Conservation (phyloP, 2,329 filamentous ascomycete genomes). For the Penicillium sp. region DNA sequence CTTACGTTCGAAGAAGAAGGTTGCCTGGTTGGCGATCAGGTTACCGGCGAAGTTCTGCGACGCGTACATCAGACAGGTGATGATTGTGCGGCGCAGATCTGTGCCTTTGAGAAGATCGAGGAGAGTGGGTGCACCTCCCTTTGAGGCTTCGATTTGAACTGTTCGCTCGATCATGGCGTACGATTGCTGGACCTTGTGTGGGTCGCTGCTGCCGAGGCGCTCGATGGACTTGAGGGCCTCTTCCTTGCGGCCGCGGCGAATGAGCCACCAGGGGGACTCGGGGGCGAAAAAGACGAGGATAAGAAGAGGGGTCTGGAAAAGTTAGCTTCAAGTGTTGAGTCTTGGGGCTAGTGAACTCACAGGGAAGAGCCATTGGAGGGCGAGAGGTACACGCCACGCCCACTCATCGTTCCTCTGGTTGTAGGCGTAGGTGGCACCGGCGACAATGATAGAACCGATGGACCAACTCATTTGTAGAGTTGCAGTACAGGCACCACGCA, state of each 20-base stretch:
- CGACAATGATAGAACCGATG: slow-evolving; percentile 32
- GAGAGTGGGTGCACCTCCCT: slow-evolving; percentile 28
- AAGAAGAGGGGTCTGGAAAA: slow-evolving; percentile 28
- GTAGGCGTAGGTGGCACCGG: slow-evolving; percentile 26
- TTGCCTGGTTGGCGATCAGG: slow-evolving; percentile 64
- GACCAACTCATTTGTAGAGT: slow-evolving; percentile 35
- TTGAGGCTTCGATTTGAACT: slow-evolving; percentile 33
- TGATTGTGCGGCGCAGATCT: slow-evolving; percentile 33
- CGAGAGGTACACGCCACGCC: slow-evolving; percentile 30
- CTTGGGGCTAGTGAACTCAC: slow-evolving; percentile 16
- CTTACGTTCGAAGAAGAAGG: slow-evolving; percentile 58
- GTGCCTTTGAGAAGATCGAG: slow-evolving; percentile 37
- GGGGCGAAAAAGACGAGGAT: slow-evolving; percentile 30
- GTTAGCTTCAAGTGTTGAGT: slow-evolving; percentile 2
- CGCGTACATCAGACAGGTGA: slow-evolving; percentile 35
- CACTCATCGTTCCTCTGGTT: slow-evolving; percentile 23
- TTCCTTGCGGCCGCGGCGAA: slow-evolving; percentile 28
- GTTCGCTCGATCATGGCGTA: slow-evolving; percentile 38
- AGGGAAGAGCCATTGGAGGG: slow-evolving; percentile 34
- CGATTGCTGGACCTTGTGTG: slow-evolving; percentile 20
- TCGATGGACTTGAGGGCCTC: slow-evolving; percentile 28
- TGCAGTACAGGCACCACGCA: slow-evolving; percentile 29
- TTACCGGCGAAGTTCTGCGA: slow-evolving; percentile 59
- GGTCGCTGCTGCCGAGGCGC: slow-evolving; percentile 22
- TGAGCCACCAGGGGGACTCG: slow-evolving; percentile 33